These are phyloP conservation scores for Knoxia roxburghii DNA, from an alignment of 257 asterid species.

Conservation along the genomic window DNA sequence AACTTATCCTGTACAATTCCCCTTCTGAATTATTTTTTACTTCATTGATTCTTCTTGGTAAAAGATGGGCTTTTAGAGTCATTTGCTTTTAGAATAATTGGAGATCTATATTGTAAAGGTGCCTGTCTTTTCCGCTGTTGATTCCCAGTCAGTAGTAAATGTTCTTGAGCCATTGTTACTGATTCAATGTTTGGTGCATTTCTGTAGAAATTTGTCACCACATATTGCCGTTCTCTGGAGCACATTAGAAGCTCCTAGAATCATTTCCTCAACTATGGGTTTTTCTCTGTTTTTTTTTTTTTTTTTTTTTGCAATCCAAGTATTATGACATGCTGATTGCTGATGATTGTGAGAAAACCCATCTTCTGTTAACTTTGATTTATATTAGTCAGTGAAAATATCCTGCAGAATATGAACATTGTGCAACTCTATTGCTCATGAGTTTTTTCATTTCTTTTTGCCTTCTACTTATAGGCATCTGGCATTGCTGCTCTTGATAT, in stretches of 20 bases:
- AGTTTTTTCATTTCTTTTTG: slow-evolving; percentile 3
- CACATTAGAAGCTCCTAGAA: neutral
- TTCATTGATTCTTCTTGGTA: slow-evolving; percentile 4
- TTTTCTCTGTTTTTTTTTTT: neutral
- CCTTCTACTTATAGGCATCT: slow-evolving; percentile 47
- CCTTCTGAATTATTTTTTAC: neutral
- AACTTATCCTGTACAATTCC: neutral
- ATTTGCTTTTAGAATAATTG: neutral
- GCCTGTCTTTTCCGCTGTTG: neutral
- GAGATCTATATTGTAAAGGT: neutral
- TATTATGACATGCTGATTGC: neutral
- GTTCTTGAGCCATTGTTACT: neutral
- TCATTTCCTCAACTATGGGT: neutral
- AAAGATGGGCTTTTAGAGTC: neutral
- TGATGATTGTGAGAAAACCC: neutral
- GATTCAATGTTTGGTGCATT: neutral
- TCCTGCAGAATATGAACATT: neutral
- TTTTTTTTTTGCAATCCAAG: neutral
- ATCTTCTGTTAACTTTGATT: neutral
- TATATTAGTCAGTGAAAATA: neutral
- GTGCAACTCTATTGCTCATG: neutral
- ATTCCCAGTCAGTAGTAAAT: neutral
- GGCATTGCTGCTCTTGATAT: slow-evolving; percentile 89
- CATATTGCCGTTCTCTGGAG: neutral
- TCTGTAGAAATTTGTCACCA: neutral